Base-by-base conservation (phyloP, 2,329 filamentous ascomycete species). In the Colletotrichum truncatum region DNA sequence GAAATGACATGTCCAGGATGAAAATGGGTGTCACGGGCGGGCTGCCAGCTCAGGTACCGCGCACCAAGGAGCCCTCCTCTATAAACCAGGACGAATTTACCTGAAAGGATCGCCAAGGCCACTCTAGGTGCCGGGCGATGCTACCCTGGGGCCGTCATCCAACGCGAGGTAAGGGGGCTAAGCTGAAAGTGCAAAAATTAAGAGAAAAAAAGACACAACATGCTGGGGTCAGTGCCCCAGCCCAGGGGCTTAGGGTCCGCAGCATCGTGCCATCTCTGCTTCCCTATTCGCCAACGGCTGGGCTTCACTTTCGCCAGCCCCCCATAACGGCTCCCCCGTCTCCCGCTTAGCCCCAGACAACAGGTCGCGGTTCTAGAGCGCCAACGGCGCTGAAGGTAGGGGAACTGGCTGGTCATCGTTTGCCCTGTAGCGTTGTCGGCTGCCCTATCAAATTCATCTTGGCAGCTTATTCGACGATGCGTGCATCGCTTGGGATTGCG, bases 1-100 rank as follows among this genome's bases (percentile, higher is more conserved):
- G 62, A 65, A 62, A 65, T 62, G 63, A 56, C 63, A 65, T 64
- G 30, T 39, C 56, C 51, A 21, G 56, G 62, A 58, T 52, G 28
- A 39, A 21, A 49, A 52, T 34, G 56, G 55, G 46, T 10, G 25
- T n/a, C n/a, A 18, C 46, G 39, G 39, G 39, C 39, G 21, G 39
- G 39, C 39, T 21, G 59, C 53, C n/a, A 36, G 56, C 61, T 49
- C 23, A 46, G 46, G 48, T 61, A 26, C 48, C 18, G 32, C 23
- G 12, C 53, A 43, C 26, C 32, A 32, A 26, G 39, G 18, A 14
- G 26, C 36, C 16, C 16, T 39, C 32, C 48, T 61, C 39, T 26
- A 32, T 39, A 39, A 26, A 55, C 18, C 43, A 55, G 62, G 43
- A 43, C 23, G 26, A 38, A 38, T 54, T 54, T 62, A 57, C 49